phyloP scores from a whole-genome alignment of 2,329 filamentous ascomycete species.

The Dactylellina leptospora region DNA sequence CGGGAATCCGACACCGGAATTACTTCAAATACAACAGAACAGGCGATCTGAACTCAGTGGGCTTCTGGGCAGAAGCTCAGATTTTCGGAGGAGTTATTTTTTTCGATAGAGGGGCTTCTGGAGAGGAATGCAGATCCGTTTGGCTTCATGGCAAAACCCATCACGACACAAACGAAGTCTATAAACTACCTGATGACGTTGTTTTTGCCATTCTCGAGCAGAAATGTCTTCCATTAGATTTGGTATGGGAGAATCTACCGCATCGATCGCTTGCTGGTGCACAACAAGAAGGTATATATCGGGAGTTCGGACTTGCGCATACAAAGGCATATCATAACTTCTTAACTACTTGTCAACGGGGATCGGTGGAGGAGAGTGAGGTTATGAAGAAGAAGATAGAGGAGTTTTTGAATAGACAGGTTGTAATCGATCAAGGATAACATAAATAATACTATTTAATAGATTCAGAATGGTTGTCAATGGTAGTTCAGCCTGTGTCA shows the following conservation, averaged over 20 bases:
- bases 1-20: slow-evolving; percentile 4
- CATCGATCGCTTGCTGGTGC: neutral
- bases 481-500: too few relatives aligned
- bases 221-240: slow-evolving; percentile 8
- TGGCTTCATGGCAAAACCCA: slow-evolving; percentile 7
- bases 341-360: neutral
- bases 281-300: slow-evolving; percentile 10
- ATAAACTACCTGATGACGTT: neutral
- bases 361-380: neutral
- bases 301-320: slow-evolving; percentile 4
- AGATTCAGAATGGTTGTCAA: too few relatives aligned
- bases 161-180: neutral
- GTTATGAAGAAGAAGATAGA: slow-evolving; percentile 1
- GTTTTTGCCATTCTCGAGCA: neutral
- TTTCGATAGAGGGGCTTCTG: slow-evolving; percentile 4
- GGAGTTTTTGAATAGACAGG: neutral
- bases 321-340: slow-evolving; percentile 5
- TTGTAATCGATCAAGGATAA: too few relatives aligned
- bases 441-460: too few relatives aligned
- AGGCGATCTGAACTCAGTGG: slow-evolving; percentile 2
- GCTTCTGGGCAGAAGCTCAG: slow-evolving; percentile 12
- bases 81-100: slow-evolving; percentile 11
- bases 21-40: slow-evolving; percentile 1
- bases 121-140: slow-evolving; percentile 7
- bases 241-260: slow-evolving; percentile 1